A percentile compares a stretch with the other conserved stretches of the same genome.
Evolutionary conservation across 2,329 filamentous ascomycete genomes (phyloP).

Genomic region (Xylariaceae sp.): DNA sequence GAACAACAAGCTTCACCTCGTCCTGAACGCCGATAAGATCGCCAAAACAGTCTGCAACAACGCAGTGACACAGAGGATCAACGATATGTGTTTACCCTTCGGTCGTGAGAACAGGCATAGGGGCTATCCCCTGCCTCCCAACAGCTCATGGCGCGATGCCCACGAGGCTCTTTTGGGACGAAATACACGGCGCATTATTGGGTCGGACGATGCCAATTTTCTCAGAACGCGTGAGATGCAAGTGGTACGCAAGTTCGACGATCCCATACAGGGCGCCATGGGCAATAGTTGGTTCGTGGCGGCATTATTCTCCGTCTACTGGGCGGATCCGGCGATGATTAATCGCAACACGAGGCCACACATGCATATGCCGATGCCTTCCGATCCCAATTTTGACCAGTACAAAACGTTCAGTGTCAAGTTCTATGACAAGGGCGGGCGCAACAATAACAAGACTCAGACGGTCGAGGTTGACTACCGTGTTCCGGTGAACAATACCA

Average conservation of each 20-base stretch:
- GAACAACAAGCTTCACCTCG: constrained; percentile 42
- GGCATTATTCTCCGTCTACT: constrained; percentile 42
- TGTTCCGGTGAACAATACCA: constrained; percentile 41
- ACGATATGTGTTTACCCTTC: constrained; percentile 38
- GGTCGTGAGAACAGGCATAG: constrained; percentile 26
- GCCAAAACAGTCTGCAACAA: constrained; percentile 36
- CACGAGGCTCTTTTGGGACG: constrained; percentile 35
- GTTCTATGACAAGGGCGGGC: constrained; percentile 42
- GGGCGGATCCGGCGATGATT: constrained; percentile 39
- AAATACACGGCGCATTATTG: constrained; percentile 28
- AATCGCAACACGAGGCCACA: constrained; percentile 29
- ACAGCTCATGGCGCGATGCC: constrained; percentile 39
- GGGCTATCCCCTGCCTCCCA: constrained; percentile 36
- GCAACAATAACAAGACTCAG: constrained; percentile 36
- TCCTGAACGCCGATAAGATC: constrained; percentile 34
- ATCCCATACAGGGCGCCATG: constrained; percentile 40
- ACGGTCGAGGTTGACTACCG: constrained; percentile 40
- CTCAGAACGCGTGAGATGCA: constrained; percentile 15
- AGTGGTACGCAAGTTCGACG: constrained; percentile 34
- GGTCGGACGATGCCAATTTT: constrained; percentile 32
- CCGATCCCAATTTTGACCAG: neutral
- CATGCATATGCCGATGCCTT: constrained; percentile 16
- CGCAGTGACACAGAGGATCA: constrained; percentile 38
- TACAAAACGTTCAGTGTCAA: constrained; percentile 30
- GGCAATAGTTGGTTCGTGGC: constrained; percentile 42